These are phyloP conservation scores for Linnemannia zychae DNA, from an alignment of 192 early-diverging fungal genomes.

Conservation along the genomic window DNA sequence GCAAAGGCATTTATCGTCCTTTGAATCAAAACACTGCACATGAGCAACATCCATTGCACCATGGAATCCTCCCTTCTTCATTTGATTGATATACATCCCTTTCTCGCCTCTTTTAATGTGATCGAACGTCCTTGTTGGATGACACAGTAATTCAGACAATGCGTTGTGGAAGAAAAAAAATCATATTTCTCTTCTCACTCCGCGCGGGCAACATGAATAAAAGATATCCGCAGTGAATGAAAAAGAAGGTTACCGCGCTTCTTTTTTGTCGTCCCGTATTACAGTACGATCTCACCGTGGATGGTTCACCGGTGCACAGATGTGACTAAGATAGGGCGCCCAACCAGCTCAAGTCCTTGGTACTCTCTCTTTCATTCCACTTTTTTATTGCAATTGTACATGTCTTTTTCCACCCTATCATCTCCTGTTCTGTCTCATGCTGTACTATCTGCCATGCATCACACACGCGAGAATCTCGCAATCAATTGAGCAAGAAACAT, in stretches of 20 bases:
- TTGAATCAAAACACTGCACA: too few relatives aligned
- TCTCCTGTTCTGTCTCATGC: slow-evolving; percentile 8
- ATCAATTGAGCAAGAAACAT: too few relatives aligned
- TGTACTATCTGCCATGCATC: neutral
- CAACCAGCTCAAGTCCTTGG: neutral
- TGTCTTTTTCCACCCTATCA: too few relatives aligned
- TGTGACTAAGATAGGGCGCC: neutral
- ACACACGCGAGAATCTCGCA: neutral
- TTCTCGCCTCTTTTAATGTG: too few relatives aligned
- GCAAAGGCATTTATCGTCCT: too few relatives aligned
- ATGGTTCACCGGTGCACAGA: neutral
- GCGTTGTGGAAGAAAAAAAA: neutral
- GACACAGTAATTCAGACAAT: neutral
- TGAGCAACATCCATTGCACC: too few relatives aligned
- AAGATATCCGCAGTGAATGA: neutral
- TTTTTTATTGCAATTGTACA: neutral
- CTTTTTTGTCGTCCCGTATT: neutral
- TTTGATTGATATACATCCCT: too few relatives aligned
- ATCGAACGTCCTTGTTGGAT: too few relatives aligned
- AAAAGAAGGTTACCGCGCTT: slow-evolving; percentile 5
- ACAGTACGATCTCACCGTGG: neutral
- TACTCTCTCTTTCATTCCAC: neutral
- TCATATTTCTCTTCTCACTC: neutral
- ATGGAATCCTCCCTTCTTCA: too few relatives aligned
- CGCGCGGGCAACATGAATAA: neutral